phyloP scores from a whole-genome alignment of 179 eudicot species.

The Amaranthus tricolor region DNA sequence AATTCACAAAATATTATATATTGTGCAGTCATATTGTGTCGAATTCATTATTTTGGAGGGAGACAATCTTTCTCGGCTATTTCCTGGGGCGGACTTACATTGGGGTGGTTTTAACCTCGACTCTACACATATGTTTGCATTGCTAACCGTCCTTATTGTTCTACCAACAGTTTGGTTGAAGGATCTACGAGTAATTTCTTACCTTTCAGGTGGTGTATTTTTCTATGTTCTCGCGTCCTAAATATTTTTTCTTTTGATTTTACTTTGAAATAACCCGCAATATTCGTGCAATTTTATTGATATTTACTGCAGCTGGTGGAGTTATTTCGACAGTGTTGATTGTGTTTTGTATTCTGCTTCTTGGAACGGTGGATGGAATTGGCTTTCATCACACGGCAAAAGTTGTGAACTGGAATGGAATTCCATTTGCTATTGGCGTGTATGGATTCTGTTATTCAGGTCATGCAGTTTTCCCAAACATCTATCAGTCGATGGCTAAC shows the following conservation, averaged over 20 bases:
- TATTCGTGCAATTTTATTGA: not conserved
- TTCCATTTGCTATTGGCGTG: constrained; percentile 84
- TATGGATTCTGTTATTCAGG: constrained; percentile 90
- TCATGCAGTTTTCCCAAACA: constrained; percentile 87
- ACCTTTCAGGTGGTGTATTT: constrained; percentile 63
- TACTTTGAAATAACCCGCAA: not conserved
- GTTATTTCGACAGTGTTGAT: constrained; percentile 64
- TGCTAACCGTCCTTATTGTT: constrained; percentile 55
- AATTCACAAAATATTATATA: constrained; percentile 13
- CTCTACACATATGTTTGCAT: constrained; percentile 60
- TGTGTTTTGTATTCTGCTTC: constrained; percentile 53
- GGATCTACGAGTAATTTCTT: constrained; percentile 65
- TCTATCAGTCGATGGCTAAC: constrained; percentile 97
- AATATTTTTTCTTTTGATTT: not conserved
- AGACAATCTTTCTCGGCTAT: constrained; percentile 71
- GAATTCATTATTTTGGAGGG: constrained; percentile 89
- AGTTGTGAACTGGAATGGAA: constrained; percentile 60
- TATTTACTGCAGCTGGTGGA: constrained; percentile 69
- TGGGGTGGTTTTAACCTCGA: constrained; percentile 54
- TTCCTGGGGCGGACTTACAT: constrained; percentile 61
- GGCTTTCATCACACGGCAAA: constrained; percentile 58
- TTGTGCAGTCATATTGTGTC: constrained; percentile 79
- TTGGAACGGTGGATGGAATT: constrained; percentile 56
- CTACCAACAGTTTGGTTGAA: constrained; percentile 77
- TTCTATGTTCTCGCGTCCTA: not conserved